Evolutionary conservation across 2,329 filamentous ascomycete species (phyloP).

Genomic region (Penicillium thymicola): DNA sequence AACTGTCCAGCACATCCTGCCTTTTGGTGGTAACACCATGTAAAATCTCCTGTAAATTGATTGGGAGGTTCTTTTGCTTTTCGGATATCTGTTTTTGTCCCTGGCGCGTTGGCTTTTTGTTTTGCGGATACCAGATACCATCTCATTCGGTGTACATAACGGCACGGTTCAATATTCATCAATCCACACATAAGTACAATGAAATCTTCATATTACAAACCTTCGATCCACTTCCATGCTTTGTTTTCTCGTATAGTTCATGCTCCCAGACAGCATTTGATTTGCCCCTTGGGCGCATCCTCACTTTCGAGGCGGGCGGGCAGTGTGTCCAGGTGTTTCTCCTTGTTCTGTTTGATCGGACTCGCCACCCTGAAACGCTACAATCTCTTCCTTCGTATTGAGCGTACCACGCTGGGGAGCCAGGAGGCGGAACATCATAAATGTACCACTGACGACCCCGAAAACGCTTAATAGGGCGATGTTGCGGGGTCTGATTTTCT

Average conservation of each 20-base stretch:
- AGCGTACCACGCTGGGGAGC: conserved; percentile 11
- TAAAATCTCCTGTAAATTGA: conserved; percentile 1
- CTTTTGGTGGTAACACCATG: background rate
- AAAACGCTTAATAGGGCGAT: conserved; percentile 22
- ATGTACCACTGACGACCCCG: conserved; percentile 20
- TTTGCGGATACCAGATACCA: conserved; percentile 4
- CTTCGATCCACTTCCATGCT: background rate
- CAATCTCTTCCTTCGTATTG: conserved; percentile 17
- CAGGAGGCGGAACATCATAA: conserved; percentile 20
- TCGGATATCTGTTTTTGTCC: background rate
- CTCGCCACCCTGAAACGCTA: conserved; percentile 12
- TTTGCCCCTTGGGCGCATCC: background rate
- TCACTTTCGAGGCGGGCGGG: conserved; percentile 5
- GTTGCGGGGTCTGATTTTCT: conserved; percentile 15
- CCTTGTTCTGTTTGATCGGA: conserved; percentile 10
- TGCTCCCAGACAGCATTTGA: background rate
- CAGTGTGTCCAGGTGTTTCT: conserved; percentile 5
- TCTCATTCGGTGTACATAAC: background rate
- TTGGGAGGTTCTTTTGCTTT: background rate
- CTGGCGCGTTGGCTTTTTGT: background rate
- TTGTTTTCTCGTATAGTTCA: background rate
- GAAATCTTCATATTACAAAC: background rate
- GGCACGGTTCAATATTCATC: background rate
- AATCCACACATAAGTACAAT: background rate
- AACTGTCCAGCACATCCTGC: background rate